phyloP scores from a whole-genome alignment of 1,284 basidiomycete species.

The Amylostereum chailletii region DNA sequence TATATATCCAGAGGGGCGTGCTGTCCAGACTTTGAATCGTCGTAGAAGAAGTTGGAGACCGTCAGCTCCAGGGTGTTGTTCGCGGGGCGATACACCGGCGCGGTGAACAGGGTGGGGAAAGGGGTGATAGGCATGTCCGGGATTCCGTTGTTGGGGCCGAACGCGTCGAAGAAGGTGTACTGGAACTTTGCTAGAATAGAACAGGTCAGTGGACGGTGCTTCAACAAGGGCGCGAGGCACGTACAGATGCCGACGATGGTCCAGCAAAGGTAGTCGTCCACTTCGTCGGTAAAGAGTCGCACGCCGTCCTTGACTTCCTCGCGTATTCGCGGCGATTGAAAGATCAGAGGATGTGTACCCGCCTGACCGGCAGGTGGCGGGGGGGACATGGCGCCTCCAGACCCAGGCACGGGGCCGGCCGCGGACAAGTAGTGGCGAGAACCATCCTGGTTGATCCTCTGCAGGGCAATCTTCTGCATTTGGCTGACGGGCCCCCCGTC shows the following conservation, averaged over 20 bases:
- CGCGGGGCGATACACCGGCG: constrained; percentile 66
- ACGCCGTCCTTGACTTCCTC: constrained; percentile 70
- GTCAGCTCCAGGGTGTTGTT: constrained; percentile 75
- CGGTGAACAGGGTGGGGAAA: constrained; percentile 79
- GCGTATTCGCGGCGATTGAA: constrained; percentile 64
- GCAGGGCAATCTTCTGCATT: constrained; percentile 92
- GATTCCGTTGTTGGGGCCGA: constrained; percentile 67
- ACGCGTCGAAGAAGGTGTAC: constrained; percentile 90
- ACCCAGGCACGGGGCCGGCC: constrained; percentile 71
- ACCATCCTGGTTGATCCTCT: constrained; percentile 74
- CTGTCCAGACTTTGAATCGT: constrained; percentile 53
- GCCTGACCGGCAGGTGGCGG: constrained; percentile 63
- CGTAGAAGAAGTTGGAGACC: constrained; percentile 78
- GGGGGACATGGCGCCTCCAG: constrained; percentile 54
- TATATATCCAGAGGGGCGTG: constrained; percentile 80
- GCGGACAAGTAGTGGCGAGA: constrained; percentile 77
- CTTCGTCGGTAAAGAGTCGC: constrained; percentile 68
- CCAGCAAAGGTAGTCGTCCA: constrained; percentile 94
- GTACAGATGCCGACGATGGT: constrained; percentile 91
- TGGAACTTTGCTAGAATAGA: constrained; percentile 70
- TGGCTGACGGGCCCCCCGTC: constrained; percentile 91
- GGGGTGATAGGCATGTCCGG: constrained; percentile 79
- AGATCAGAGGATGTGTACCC: constrained; percentile 73
- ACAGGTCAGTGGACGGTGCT: constrained; percentile 11
- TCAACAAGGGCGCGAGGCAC: background rate